Percentiles rank a stretch among this genome's conserved stretches.
These are phyloP conservation scores for Darksidea phi DNA, from an alignment of 495 filamentous ascomycete genomes.

Conservation along the genomic window DNA sequence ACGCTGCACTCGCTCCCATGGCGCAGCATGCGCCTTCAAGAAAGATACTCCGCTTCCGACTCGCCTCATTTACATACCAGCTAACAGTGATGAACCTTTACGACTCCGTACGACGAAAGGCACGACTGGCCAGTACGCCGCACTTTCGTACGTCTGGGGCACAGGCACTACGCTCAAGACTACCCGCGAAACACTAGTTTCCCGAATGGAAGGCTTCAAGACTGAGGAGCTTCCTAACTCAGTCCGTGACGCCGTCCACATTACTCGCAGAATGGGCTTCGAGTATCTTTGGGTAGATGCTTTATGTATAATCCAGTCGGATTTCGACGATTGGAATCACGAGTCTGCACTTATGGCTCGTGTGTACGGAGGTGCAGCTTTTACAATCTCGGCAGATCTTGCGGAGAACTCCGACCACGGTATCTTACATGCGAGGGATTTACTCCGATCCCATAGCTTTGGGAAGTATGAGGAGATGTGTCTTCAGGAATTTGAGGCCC, in stretches of 20 bases:
- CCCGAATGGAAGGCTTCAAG: not conserved
- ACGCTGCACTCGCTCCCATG: too few relatives aligned
- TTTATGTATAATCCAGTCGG: not conserved
- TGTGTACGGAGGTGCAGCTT: not conserved
- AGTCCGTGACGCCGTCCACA: not conserved
- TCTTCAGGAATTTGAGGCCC: not conserved
- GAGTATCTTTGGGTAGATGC: not conserved
- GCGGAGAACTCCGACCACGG: not conserved
- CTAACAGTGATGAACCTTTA: not conserved
- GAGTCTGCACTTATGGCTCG: not conserved
- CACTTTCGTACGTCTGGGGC: not conserved
- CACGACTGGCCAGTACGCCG: not conserved
- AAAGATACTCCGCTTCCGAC: not conserved
- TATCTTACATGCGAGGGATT: not conserved
- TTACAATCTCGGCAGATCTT: not conserved
- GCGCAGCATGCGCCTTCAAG: too few relatives aligned
- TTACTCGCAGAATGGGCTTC: not conserved
- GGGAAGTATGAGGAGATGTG: not conserved
- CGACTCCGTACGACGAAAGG: not conserved
- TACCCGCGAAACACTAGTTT: not conserved
- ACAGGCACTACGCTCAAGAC: not conserved
- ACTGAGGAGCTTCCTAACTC: not conserved
- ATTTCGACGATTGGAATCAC: not conserved
- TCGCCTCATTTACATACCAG: not conserved
- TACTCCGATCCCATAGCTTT: not conserved